Percentiles rank a stretch among this genome's conserved stretches.
Conservation (phyloP, 306 rosid species). For the Abrus precatorius region DNA sequence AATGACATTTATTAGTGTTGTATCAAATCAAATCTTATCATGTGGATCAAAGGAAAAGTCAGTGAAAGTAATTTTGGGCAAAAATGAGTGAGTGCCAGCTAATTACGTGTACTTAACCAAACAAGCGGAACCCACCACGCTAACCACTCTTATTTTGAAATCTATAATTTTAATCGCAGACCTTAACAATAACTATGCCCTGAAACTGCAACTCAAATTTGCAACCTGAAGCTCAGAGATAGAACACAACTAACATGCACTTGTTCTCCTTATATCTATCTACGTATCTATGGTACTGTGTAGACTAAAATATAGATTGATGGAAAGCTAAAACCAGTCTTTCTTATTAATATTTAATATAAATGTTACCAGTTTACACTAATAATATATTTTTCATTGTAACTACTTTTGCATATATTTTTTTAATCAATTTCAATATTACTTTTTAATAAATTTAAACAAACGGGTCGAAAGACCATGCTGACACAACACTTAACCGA, state of each 20-base stretch:
- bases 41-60: constrained; percentile 1
- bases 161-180: background rate
- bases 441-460: no score
- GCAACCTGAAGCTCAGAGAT: constrained; percentile 15
- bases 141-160: constrained; percentile 41
- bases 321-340: no score
- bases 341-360: no score
- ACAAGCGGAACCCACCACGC: constrained; percentile 43
- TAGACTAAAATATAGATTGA: no score
- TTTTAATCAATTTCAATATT: no score
- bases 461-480: no score
- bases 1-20: constrained; percentile 27
- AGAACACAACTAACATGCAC: constrained; percentile 18
- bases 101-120: constrained; percentile 45
- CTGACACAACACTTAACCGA: no score
- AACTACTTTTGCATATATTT: no score
- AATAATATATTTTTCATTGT: no score
- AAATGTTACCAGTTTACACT: no score
- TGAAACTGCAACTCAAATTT: constrained; percentile 15
- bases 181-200: constrained; percentile 33
- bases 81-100: constrained; percentile 62
- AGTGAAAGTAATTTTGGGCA: constrained; percentile 43
- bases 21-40: constrained; percentile 56
- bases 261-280: background rate
- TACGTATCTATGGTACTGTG: no score